Evolutionary conservation across 257 asterid genomes (phyloP).

Genomic region (Solanum sejunctum): DNA sequence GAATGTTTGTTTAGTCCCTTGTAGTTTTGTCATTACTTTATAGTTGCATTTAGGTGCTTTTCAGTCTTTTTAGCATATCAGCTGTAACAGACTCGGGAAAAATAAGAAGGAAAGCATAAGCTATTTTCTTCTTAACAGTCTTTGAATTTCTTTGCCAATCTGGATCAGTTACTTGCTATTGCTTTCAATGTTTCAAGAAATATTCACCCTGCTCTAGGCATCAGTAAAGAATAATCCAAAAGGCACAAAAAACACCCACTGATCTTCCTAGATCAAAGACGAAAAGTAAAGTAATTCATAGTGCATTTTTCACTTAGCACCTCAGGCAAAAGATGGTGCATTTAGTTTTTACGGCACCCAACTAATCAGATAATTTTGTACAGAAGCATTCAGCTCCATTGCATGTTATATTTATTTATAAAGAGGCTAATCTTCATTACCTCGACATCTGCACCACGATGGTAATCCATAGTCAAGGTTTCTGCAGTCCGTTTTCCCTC

Average conservation of each 20-base stretch:
- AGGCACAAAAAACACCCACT: not conserved
- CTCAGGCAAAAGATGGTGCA: not conserved
- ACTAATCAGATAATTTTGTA: not conserved
- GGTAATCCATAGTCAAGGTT: constrained; percentile 96
- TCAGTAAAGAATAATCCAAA: not conserved
- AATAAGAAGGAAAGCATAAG: not conserved
- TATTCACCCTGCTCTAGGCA: not conserved
- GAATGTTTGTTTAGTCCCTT: not conserved
- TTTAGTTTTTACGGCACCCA: not conserved
- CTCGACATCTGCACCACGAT: constrained; percentile 88
- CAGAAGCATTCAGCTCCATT: not conserved
- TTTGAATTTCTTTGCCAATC: not conserved
- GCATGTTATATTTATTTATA: not conserved
- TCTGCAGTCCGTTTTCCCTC: constrained; percentile 96
- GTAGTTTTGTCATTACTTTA: no score
- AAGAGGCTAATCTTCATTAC: constrained; percentile 13
- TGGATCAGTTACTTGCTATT: not conserved
- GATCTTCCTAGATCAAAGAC: not conserved
- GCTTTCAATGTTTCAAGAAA: not conserved
- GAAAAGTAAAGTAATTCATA: not conserved
- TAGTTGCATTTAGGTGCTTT: not conserved
- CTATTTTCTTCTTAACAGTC: not conserved
- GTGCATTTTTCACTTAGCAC: not conserved
- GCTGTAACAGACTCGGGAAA: not conserved
- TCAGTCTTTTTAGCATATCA: not conserved